phyloP scores from a whole-genome alignment of 495 filamentous ascomycete genomes.

The Cairneyella variabilis region DNA sequence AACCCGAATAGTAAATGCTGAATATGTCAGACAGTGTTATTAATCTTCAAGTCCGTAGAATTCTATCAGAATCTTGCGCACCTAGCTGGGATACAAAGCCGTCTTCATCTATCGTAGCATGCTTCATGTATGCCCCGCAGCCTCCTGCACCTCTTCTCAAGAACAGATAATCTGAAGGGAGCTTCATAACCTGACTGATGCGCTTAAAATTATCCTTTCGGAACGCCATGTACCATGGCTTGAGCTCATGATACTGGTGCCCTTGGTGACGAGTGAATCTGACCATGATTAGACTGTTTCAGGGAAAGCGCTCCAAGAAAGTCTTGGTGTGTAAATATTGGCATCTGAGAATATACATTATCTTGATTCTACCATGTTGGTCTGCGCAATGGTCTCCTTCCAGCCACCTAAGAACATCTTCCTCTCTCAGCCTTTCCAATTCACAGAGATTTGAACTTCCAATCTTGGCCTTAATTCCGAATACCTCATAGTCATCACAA shows the following conservation, averaged over 20 bases:
- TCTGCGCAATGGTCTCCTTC: no score
- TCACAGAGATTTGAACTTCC: no score
- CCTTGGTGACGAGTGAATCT: slow-evolving; percentile 1
- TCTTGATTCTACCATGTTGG: no score
- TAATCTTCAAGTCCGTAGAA: neutral
- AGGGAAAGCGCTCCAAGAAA: no score
- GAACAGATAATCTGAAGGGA: slow-evolving; percentile 1
- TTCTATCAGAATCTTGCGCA: no score
- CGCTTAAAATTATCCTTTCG: neutral
- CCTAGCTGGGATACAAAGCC: neutral
- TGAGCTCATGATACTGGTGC: neutral
- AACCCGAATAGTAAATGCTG: slow-evolving; percentile 2
- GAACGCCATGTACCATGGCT: slow-evolving; percentile 1
- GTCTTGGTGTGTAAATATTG: no score
- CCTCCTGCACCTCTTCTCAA: neutral
- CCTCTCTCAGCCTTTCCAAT: no score
- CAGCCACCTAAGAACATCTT: no score
- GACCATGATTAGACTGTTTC: no score
- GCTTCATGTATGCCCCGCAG: neutral
- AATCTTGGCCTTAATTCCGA: no score
- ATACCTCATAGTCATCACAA: no score
- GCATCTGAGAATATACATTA: no score
- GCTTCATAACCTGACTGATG: neutral
- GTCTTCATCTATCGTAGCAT: neutral
- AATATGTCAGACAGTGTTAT: neutral